Conservation (phyloP, 148 eudicot species). For the Limonium bicolor region DNA sequence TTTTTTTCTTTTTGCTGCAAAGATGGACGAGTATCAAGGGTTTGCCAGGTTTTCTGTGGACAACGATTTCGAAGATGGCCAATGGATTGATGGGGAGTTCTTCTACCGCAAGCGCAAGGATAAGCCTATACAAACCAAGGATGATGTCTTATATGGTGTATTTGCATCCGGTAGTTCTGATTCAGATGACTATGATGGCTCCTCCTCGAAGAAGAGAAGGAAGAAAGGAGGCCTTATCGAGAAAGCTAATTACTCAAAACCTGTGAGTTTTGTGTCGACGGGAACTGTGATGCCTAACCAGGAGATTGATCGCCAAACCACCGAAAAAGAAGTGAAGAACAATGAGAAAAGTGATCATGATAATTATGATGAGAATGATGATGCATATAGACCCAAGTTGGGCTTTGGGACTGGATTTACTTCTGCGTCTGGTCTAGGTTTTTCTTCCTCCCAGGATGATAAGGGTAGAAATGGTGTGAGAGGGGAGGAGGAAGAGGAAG, state of each 20-base stretch:
- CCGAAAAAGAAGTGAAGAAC: constrained; percentile 17
- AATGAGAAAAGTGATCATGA: constrained; percentile 17
- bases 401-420: constrained; percentile 27
- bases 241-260: constrained; percentile 59
- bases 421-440: constrained; percentile 33
- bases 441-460: constrained; percentile 6
- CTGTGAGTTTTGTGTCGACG: constrained; percentile 59
- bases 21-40: constrained; percentile 75
- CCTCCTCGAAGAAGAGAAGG: constrained; percentile 32
- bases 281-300: constrained; percentile 40
- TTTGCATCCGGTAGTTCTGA: constrained; percentile 42
- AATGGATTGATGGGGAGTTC: constrained; percentile 63
- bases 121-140: constrained; percentile 53
- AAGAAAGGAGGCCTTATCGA: constrained; percentile 34
- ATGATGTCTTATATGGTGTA: constrained; percentile 62
- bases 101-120: constrained; percentile 51
- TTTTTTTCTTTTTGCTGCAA: no score
- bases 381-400: constrained; percentile 17
- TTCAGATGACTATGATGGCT: constrained; percentile 25
- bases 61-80: constrained; percentile 64
- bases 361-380: constrained; percentile 2
- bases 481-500: constrained; percentile 11
- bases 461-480: not conserved
- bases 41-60: constrained; percentile 67
- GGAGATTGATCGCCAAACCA: constrained; percentile 36